phyloP scores from a whole-genome alignment of 2,329 filamentous ascomycete genomes.

The Zymoseptoria crescenta region DNA sequence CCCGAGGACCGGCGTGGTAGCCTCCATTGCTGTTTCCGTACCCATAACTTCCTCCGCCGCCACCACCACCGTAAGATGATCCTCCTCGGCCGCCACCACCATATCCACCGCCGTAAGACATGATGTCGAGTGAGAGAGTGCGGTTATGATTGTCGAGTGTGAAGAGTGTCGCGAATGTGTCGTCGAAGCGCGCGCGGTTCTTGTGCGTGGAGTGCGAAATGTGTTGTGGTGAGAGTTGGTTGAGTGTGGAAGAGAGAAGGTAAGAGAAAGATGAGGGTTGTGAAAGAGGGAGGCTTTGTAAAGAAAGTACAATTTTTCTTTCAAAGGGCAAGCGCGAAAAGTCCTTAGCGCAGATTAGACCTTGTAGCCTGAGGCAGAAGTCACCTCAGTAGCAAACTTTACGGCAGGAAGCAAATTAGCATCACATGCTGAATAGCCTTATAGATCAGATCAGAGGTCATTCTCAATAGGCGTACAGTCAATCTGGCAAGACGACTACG shows the following conservation, averaged over 20 bases:
- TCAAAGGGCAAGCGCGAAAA: neutral
- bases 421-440: too few species aligned
- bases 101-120: conserved; percentile 62
- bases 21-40: conserved; percentile 41
- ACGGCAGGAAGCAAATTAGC: too few species aligned
- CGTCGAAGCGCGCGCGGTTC: neutral
- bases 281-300: neutral
- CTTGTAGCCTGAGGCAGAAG: neutral
- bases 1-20: conserved; percentile 39
- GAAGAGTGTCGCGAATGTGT: neutral
- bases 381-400: neutral
- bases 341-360: neutral
- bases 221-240: neutral
- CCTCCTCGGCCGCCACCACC: conserved; percentile 42
- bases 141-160: neutral
- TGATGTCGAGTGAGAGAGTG: conserved; percentile 33
- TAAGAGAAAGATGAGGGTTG: neutral
- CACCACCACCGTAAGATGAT: too few species aligned
- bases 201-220: neutral
- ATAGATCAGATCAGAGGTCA: too few species aligned
- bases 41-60: conserved; percentile 31
- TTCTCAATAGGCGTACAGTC: too few species aligned
- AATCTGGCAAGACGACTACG: too few species aligned
- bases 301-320: neutral
- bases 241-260: neutral